Base-by-base conservation (phyloP, 306 rosid genomes). In the Arachis hypogaea region DNA sequence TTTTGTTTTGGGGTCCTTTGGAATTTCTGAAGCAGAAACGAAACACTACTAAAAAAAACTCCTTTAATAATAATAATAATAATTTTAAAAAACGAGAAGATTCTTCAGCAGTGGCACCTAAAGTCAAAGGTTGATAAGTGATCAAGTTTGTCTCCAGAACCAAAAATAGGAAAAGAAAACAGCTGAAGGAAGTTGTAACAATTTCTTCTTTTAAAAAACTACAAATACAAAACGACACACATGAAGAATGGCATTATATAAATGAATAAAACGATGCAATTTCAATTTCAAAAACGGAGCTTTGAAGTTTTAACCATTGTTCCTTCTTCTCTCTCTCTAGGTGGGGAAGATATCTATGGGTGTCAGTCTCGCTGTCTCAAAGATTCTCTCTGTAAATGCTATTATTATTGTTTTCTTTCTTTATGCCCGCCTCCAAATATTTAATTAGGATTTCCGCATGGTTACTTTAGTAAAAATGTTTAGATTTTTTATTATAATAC, bases 241-340 rank as follows among this genome's bases (percentile, higher is more conserved):
- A 59, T 7, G 7, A 29, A 49, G 64, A 14, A 9, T 1, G 58
- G 58, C 58, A 52, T 14, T 29, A 41, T 33, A 47, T 33, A 74
- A 18, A 44, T 16, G 28, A 41, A 58, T 57, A 72, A 43, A 22
- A 51, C 79, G 47, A 55, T 51, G 76, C 75, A 71, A 60, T 47
- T 69, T 59, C 72, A 62, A 8, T 88, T 49, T 87, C 85, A 85
- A 83, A 87, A 80, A 84, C 80, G 80, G 90, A 88, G 84, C 63
- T 78, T 67, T 76, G 46, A 43, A 43, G 46, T 43, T 43, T 1
- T 71, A 36, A 55, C 64, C 36, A 7, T 9, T 18, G 29, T 56
- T 47, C 71, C 71, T 67, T 60, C 67, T 80, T 79, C 70, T 76
- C 69, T 79, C 72, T 49, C 59, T 36, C 29, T 54, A 45, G 72